Percentiles rank a stretch among this genome's conserved stretches.
phyloP scores from a whole-genome alignment of 1,139 yeast genomes.

The Candida sp. region DNA sequence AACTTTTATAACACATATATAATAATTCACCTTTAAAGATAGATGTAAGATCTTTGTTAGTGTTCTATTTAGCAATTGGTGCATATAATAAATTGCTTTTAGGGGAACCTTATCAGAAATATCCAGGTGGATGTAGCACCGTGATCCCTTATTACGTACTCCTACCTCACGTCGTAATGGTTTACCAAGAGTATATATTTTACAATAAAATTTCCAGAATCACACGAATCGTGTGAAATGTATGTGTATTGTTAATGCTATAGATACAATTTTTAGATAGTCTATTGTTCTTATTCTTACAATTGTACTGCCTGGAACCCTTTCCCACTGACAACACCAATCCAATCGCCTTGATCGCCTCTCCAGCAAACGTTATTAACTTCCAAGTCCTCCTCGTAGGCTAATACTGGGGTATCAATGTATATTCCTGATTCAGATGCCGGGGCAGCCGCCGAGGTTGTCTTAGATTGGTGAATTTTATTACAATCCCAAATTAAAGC shows the following conservation, averaged over 20 bases:
- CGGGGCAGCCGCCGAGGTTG: slow-evolving; percentile 3
- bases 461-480: slow-evolving; percentile 14
- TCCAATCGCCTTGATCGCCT: slow-evolving; percentile 63
- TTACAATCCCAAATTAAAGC: slow-evolving; percentile 80
- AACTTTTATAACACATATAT: too few relatives aligned
- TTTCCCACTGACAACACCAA: slow-evolving; percentile 78
- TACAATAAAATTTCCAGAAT: not conserved
- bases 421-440: slow-evolving; percentile 14
- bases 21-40: too few relatives aligned
- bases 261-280: not conserved
- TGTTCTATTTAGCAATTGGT: too few relatives aligned
- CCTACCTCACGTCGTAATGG: too few relatives aligned
- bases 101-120: too few relatives aligned
- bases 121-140: too few relatives aligned
- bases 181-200: too few relatives aligned
- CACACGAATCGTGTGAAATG: not conserved
- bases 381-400: slow-evolving; percentile 62
- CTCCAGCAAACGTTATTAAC: slow-evolving; percentile 80
- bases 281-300: slow-evolving; percentile 7
- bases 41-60: too few relatives aligned
- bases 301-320: slow-evolving; percentile 72
- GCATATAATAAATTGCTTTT: too few relatives aligned
- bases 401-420: slow-evolving; percentile 45
- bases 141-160: too few relatives aligned
- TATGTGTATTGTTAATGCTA: not conserved